These are phyloP conservation scores for Austroboletus eburneus DNA, from an alignment of 768 basidiomycete genomes.

Conservation along the genomic window DNA sequence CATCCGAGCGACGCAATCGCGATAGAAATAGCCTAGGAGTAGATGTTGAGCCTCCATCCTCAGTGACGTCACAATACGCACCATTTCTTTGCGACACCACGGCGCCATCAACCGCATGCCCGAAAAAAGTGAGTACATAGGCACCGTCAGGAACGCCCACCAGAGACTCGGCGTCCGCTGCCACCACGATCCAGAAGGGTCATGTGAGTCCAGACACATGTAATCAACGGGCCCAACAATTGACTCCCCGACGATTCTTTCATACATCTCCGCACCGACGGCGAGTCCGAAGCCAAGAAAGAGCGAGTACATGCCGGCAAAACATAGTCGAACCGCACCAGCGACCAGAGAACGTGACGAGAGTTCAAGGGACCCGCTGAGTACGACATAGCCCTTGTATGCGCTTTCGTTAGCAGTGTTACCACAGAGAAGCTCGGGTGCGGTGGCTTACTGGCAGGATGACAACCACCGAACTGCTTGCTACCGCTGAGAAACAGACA, in stretches of 20 bases:
- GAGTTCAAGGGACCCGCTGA: constrained; percentile 72
- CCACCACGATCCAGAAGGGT: constrained; percentile 64
- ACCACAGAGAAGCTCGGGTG: not conserved
- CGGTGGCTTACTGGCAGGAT: constrained; percentile 61
- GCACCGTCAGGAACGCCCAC: constrained; percentile 76
- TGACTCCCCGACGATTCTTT: constrained; percentile 45
- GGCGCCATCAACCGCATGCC: constrained; percentile 65
- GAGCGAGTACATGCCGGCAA: constrained; percentile 73
- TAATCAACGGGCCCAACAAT: constrained; percentile 57
- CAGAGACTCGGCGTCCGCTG: constrained; percentile 61
- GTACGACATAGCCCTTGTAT: constrained; percentile 57
- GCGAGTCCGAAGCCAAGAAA: constrained; percentile 79
- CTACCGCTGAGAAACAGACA: constrained; percentile 80
- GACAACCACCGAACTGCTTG: constrained; percentile 71
- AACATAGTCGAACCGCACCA: constrained; percentile 81
- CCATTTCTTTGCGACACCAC: constrained; percentile 53
- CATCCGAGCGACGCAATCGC: constrained; percentile 66
- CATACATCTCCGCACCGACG: constrained; percentile 69
- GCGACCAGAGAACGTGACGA: constrained; percentile 78
- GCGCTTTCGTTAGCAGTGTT: not conserved
- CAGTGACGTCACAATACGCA: constrained; percentile 27
- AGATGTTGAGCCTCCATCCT: not conserved
- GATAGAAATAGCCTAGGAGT: constrained; percentile 44
- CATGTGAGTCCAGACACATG: constrained; percentile 53
- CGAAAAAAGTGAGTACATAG: constrained; percentile 62